Evolutionary conservation across 164 flowering plant genomes (phyloP).

Genomic region (Vitis labrusca): DNA sequence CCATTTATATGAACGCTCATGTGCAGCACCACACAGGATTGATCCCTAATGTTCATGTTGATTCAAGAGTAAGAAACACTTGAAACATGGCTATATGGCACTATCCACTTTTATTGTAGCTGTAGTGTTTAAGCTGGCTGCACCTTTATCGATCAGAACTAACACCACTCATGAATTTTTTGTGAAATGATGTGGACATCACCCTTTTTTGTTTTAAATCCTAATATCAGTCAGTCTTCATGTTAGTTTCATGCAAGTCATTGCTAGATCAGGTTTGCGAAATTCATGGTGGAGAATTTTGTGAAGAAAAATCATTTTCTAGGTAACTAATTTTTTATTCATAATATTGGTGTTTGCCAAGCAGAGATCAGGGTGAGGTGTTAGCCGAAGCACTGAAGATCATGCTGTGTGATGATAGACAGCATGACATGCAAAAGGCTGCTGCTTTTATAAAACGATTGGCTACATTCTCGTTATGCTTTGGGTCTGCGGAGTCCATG

Average conservation of each 20-base stretch:
- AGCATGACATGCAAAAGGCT: slow-evolving; percentile 96
- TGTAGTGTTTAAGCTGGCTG: neutral
- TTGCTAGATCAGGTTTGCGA: too few species aligned
- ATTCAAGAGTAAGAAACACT: too few species aligned
- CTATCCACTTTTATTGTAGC: neutral
- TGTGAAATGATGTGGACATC: too few species aligned
- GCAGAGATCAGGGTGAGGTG: slow-evolving; percentile 83
- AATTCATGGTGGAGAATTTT: too few species aligned
- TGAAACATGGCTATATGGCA: neutral
- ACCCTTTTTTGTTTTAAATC: too few species aligned
- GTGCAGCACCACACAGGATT: too few species aligned
- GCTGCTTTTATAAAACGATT: slow-evolving; percentile 92
- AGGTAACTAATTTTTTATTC: neutral
- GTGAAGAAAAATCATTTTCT: too few species aligned
- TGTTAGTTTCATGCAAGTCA: too few species aligned
- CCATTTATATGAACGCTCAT: too few species aligned
- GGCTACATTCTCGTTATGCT: slow-evolving; percentile 78
- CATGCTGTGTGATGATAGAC: slow-evolving; percentile 92
- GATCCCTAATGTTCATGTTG: too few species aligned
- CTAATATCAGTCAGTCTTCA: too few species aligned
- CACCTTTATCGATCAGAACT: neutral
- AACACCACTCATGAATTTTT: too few species aligned
- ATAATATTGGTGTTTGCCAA: neutral
- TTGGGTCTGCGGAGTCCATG: slow-evolving; percentile 89
- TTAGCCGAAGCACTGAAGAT: slow-evolving; percentile 87